Evolutionary conservation across 768 basidiomycete species (phyloP).

Genomic region (Nidularia sp.): DNA sequence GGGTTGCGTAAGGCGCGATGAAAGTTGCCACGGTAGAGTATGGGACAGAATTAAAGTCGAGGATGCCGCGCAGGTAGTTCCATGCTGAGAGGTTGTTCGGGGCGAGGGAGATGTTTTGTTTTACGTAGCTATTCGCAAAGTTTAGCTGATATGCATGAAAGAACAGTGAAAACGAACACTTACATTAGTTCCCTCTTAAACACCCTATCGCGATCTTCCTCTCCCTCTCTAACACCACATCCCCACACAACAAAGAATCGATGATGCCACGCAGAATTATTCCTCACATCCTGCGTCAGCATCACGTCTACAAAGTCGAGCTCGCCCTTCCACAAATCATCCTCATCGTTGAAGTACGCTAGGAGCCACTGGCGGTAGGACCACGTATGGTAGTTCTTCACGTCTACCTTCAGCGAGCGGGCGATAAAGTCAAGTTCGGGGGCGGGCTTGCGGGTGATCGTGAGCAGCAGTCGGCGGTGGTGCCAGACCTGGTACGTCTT

Average conservation of each 20-base stretch:
- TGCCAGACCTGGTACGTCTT: conserved; percentile 99
- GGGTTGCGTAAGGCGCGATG: conserved; percentile 58
- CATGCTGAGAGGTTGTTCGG: conserved; percentile 95
- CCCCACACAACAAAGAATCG: conserved; percentile 85
- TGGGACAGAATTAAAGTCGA: conserved; percentile 57
- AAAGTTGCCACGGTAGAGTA: conserved; percentile 55
- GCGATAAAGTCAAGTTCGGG: conserved; percentile 83
- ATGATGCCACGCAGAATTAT: conserved; percentile 98
- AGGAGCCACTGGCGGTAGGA: conserved; percentile 95
- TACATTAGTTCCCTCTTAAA: conserved; percentile 73
- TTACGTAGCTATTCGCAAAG: conserved; percentile 55
- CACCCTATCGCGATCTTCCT: conserved; percentile 56
- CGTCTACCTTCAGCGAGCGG: conserved; percentile 64
- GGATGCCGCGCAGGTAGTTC: conserved; percentile 92
- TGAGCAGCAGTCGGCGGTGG: conserved; percentile 76
- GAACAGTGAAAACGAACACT: conserved; percentile 20
- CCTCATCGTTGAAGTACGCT: conserved; percentile 72
- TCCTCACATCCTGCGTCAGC: conserved; percentile 75
- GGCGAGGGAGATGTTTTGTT: conserved; percentile 77
- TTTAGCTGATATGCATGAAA: background rate
- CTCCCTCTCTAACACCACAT: conserved; percentile 56
- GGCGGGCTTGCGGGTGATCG: conserved; percentile 42
- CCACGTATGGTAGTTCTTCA: conserved; percentile 99
- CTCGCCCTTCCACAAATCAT: conserved; percentile 69
- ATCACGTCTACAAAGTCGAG: conserved; percentile 71